These are phyloP conservation scores for Orychophragmus violaceus DNA, from an alignment of 345 rosid genomes.

Conservation along the genomic window DNA sequence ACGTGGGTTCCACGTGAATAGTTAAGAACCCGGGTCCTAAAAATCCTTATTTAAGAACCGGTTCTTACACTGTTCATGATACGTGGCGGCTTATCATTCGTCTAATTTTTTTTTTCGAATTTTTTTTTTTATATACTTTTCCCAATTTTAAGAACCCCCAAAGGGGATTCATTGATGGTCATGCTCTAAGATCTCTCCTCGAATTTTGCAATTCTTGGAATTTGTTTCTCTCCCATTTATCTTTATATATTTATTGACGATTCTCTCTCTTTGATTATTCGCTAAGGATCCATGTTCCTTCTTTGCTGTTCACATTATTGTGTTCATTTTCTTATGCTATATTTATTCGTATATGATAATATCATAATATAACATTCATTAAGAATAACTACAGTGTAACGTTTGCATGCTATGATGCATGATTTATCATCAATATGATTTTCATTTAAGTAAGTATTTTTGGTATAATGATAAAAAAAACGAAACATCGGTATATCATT, in stretches of 20 bases:
- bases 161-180: conserved; percentile 19
- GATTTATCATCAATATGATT: not conserved
- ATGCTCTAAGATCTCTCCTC: conserved; percentile 27
- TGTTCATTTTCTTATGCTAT: not conserved
- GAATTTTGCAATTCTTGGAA: conserved; percentile 31
- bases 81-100: too few relatives aligned
- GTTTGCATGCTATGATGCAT: not conserved
- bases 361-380: not conserved
- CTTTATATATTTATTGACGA: not conserved
- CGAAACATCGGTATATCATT: too few relatives aligned
- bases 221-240: conserved; percentile 23
- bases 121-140: too few relatives aligned
- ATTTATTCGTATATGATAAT: not conserved
- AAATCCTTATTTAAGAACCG: too few relatives aligned
- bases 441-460: too few relatives aligned
- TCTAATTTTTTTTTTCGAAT: too few relatives aligned
- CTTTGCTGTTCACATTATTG: conserved; percentile 11
- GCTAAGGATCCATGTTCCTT: conserved; percentile 25
- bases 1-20: too few relatives aligned
- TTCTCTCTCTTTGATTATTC: conserved; percentile 1
- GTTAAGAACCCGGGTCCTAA: too few relatives aligned
- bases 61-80: too few relatives aligned
- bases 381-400: not conserved
- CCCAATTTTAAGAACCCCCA: too few relatives aligned
- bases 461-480: too few relatives aligned